These are phyloP conservation scores for Hypholoma fasciculare DNA, from an alignment of 768 basidiomycete species.

Conservation along the genomic window DNA sequence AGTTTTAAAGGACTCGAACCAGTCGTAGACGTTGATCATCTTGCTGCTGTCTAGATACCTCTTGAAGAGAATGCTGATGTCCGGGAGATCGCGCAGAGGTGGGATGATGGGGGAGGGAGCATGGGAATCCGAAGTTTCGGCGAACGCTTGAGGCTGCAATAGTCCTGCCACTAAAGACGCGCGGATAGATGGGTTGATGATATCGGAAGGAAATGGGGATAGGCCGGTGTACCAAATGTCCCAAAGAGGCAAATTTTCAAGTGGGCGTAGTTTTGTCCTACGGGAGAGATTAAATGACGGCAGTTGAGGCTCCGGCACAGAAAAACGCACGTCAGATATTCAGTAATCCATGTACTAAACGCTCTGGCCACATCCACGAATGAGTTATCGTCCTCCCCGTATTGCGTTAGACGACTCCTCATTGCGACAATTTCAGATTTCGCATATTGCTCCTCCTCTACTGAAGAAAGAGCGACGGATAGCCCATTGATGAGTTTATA, in stretches of 20 bases:
- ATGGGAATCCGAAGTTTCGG: constrained; percentile 11
- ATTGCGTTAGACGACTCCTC: background rate
- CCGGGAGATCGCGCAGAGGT: constrained; percentile 58
- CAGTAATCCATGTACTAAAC: constrained; percentile 40
- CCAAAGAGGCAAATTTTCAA: constrained; percentile 59
- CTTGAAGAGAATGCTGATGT: constrained; percentile 74
- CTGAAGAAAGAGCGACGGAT: constrained; percentile 24
- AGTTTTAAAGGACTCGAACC: constrained; percentile 76
- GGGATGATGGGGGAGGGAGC: background rate
- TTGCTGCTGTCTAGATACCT: constrained; percentile 79
- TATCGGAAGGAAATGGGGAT: constrained; percentile 59
- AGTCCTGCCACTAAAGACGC: constrained; percentile 63
- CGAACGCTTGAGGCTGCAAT: constrained; percentile 55
- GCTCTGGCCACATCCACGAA: background rate
- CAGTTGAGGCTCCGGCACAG: background rate
- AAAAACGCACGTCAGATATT: constrained; percentile 47
- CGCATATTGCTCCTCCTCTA: constrained; percentile 28
- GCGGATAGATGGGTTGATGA: constrained; percentile 71
- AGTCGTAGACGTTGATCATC: constrained; percentile 87
- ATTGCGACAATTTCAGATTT: background rate
- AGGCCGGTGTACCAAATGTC: constrained; percentile 74
- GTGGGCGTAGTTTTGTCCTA: constrained; percentile 43
- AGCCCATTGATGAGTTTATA: constrained; percentile 20
- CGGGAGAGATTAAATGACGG: constrained; percentile 1
- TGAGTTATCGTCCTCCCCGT: background rate